Percentiles rank a stretch among this genome's conserved stretches.
Evolutionary conservation across 441 rosid genomes (phyloP).

Genomic region (Pelargonium myrrhifolium): DNA sequence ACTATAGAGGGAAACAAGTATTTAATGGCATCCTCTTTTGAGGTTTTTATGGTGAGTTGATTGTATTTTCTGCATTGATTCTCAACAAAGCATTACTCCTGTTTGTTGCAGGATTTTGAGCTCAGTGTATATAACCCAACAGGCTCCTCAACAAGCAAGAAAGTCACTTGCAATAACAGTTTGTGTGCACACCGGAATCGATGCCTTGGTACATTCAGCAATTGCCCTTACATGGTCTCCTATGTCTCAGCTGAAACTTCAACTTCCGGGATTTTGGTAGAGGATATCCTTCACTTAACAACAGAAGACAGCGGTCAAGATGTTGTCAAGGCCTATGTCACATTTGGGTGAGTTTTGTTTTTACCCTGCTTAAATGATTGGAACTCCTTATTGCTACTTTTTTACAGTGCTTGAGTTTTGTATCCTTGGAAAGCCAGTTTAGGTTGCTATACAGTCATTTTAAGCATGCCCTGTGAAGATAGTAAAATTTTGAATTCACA

Average conservation of each 20-base stretch:
- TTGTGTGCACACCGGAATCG: slow-evolving; percentile 53
- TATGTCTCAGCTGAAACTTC: slow-evolving; percentile 84
- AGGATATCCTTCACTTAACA: slow-evolving; percentile 70
- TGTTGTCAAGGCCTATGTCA: slow-evolving; percentile 53
- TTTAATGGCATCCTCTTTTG: no score
- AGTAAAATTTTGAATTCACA: neutral
- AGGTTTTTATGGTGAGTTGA: neutral
- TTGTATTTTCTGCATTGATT: slow-evolving; percentile 9
- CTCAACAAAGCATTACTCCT: slow-evolving; percentile 5
- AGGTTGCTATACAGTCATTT: neutral
- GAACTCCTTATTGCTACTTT: slow-evolving; percentile 2
- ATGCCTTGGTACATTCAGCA: slow-evolving; percentile 63
- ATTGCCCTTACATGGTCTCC: slow-evolving; percentile 73
- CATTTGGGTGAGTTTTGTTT: slow-evolving; percentile 54
- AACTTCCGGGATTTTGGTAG: slow-evolving; percentile 65
- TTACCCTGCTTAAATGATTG: slow-evolving; percentile 5
- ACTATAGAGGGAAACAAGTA: no score
- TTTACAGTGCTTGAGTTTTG: neutral
- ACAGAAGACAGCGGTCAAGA: slow-evolving; percentile 41
- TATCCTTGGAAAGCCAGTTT: neutral
- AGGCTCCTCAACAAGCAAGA: slow-evolving; percentile 58
- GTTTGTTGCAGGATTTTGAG: slow-evolving; percentile 50
- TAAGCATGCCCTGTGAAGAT: neutral
- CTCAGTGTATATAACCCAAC: slow-evolving; percentile 67
- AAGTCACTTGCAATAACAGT: slow-evolving; percentile 62